Conservation (phyloP, 129 eudicot genomes). For the Solidago caesia region DNA sequence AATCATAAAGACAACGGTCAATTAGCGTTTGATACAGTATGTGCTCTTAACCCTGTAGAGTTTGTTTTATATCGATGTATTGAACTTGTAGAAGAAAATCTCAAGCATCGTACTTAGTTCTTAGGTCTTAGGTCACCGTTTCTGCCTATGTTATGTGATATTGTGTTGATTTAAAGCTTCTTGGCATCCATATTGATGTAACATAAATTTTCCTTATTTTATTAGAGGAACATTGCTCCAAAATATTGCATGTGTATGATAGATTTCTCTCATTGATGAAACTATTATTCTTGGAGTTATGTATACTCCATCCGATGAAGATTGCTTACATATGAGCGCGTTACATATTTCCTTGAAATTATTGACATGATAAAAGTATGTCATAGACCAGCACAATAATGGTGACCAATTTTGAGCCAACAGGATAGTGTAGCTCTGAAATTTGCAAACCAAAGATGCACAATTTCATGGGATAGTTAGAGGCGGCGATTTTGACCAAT, state of each 20-base stretch:
- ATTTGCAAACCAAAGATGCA: too few relatives aligned
- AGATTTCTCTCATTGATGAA: background rate
- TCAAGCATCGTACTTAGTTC: conserved; percentile 37
- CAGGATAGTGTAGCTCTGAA: too few relatives aligned
- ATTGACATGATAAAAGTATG: too few relatives aligned
- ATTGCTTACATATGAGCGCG: too few relatives aligned
- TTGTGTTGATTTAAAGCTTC: background rate
- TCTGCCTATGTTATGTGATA: background rate
- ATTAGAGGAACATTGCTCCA: too few relatives aligned
- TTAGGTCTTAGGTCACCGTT: conserved; percentile 22
- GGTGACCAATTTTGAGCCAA: too few relatives aligned
- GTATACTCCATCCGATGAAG: too few relatives aligned
- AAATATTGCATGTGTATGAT: background rate
- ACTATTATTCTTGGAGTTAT: too few relatives aligned
- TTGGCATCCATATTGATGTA: background rate
- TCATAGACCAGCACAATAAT: too few relatives aligned
- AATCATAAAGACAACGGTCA: conserved; percentile 35
- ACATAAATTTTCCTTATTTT: background rate
- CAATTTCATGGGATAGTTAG: too few relatives aligned
- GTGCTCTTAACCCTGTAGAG: conserved; percentile 80
- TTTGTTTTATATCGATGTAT: conserved; percentile 80
- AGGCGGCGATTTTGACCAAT: too few relatives aligned
- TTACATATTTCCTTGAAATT: too few relatives aligned
- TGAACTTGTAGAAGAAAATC: conserved; percentile 83
- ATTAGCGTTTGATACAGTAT: conserved; percentile 37